A percentile compares a stretch with the other conserved stretches of the same genome.
Conservation (phyloP, 2,329 filamentous ascomycete genomes). For the Pestalotiopsis sp. region DNA sequence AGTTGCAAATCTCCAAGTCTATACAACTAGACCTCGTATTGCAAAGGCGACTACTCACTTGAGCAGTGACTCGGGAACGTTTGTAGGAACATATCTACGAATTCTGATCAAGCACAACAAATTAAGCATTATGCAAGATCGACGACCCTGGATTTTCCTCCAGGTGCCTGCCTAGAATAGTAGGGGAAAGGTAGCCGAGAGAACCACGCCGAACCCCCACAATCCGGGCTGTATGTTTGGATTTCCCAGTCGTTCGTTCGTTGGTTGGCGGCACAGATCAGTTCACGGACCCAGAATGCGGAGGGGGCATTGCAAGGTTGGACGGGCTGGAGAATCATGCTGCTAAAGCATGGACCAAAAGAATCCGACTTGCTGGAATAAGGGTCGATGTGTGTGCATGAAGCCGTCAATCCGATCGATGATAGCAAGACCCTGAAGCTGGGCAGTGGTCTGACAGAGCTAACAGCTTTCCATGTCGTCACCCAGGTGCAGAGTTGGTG, state of each 20-base stretch:
- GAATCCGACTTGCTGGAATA: not conserved
- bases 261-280: not conserved
- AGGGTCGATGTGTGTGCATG: not conserved
- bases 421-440: not conserved
- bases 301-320: not conserved
- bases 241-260: not conserved
- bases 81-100: not conserved
- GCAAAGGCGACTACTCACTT: not conserved
- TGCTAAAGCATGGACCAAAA: not conserved
- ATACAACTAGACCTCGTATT: not conserved
- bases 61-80: not conserved
- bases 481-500: not conserved
- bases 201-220: not conserved
- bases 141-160: not conserved
- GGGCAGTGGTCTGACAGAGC: not conserved
- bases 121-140: not conserved
- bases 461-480: not conserved
- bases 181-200: not conserved
- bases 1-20: not conserved
- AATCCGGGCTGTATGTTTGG: not conserved
- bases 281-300: not conserved
- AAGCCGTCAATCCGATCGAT: not conserved
- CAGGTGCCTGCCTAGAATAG: not conserved
- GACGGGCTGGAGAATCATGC: not conserved
- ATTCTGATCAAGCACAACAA: not conserved